Percentiles rank a stretch among this genome's conserved stretches.
Conservation (phyloP, 2,329 filamentous ascomycete species). For the Alternaria metachromatica region DNA sequence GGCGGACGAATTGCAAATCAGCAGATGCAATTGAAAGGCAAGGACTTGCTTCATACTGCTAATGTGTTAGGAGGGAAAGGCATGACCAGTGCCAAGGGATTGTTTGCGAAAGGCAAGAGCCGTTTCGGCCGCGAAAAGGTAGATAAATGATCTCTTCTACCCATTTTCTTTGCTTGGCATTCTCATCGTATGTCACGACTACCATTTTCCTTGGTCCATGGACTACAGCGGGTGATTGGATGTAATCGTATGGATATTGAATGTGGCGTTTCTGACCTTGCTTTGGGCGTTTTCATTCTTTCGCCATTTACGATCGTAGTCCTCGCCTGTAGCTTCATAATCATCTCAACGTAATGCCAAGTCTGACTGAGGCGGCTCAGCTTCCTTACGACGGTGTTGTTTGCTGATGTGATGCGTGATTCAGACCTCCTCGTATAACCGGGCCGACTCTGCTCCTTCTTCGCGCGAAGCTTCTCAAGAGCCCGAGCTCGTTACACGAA, state of each 20-base stretch:
- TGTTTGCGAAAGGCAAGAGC: conserved; percentile 89
- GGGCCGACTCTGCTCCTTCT: conserved; percentile 33
- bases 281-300: conserved; percentile 32
- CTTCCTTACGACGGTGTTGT: conserved; percentile 20
- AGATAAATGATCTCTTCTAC: conserved; percentile 71
- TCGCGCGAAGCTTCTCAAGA: conserved; percentile 43
- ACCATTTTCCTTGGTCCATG: conserved; percentile 11
- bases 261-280: conserved; percentile 18
- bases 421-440: conserved; percentile 31
- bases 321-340: conserved; percentile 35
- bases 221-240: conserved; percentile 19
- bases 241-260: conserved; percentile 21
- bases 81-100: conserved; percentile 83
- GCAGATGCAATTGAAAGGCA: conserved; percentile 78
- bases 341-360: conserved; percentile 38
- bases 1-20: conserved; percentile 31
- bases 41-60: conserved; percentile 85
- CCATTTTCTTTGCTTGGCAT: conserved; percentile 17
- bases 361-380: background rate
- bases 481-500: conserved; percentile 31
- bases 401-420: conserved; percentile 49
- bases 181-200: conserved; percentile 16
- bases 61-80: conserved; percentile 73
- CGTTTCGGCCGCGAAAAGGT: conserved; percentile 85
- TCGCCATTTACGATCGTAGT: conserved; percentile 22